Base-by-base conservation (phyloP, 257 asterid genomes). In the Solanum gracilifrons region DNA sequence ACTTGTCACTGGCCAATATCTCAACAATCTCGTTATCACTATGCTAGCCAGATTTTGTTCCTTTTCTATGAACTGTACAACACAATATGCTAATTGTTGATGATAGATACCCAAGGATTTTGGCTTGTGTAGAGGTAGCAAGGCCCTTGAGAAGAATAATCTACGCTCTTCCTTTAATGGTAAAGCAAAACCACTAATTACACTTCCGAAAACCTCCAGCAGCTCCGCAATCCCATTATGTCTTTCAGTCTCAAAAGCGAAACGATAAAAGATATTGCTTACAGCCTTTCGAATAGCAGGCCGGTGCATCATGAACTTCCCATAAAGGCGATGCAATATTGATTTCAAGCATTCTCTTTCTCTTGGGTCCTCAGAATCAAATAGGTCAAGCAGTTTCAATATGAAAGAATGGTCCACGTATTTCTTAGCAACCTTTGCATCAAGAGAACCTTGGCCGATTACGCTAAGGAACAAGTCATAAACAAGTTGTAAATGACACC, bases 401-500 rank as follows among this genome's bases (percentile, higher is more conserved):
- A 91, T 84, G 77, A 89, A 91, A 83, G 90, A 76, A 83, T 90
- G 93, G 69, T 91, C 89, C 18, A 91, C 32, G 39, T 89, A 89
- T 41, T 92, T 92, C 85, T 90, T 92, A 2, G 93, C 93, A 85
- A 88, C 90, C 89, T 92, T 92, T 13, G 89, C 90, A 35, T 92
- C 91, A 9, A 90, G 90, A 62, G 86, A 87, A 64, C 88, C 83
- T 37, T 89, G 91, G 69, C 86, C 86, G 69, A 92, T 74, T 33
- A 87, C 46, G 27, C 89, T 89, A 66, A 90, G 93, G 75, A 92
- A 72, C 11, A 90, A 75, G 46, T 92, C 93, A 58, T 90, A 92
- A 29, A 92, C 93, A 64, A 92, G 93, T 77, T 92, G 93, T 83
- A 92, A 88, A 89, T 92, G 93, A 80, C 83, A 89, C 93, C 93